Base-by-base conservation (phyloP, 2,329 filamentous ascomycete genomes). In the Phoma herbarum region DNA sequence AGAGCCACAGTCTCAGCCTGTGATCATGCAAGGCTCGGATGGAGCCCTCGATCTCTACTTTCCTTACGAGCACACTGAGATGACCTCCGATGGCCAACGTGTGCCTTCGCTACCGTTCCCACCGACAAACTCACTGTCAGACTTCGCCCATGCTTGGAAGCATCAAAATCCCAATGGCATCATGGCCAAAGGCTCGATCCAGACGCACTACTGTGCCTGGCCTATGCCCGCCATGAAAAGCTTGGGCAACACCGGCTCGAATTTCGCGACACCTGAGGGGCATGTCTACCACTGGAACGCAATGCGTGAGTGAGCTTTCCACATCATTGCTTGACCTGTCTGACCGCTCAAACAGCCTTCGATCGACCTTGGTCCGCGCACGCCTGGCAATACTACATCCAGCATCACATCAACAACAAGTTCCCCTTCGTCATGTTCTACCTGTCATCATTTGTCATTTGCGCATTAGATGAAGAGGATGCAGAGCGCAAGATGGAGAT, bases 181-280 rank as follows among this genome's bases (percentile, higher is more conserved):
- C 23, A 62, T 71, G 60, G 67, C 70, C 0, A 73, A 72, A 33
- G 70, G 70, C 16, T 70, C 66, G 0, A 66, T 71, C 20, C 64
- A 68, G 18, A 71, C 68, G 0, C 70, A 73, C 25, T 74, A 74
- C 44, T 72, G 70, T 23, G 71, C 70, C 8, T 74, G 70, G 69
- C 70, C 71, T 0, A 74, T 74, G 68, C 71, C 71, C 0, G 50
- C 60, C 0, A 64, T 74, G 37, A 66, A 65, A 43, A 66, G 68
- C 11, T 28, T 69, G 0, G 70, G 70, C 0, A 68, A 64, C 1
- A 67, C 14, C 1, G 65, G 61, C 0, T 47, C 70, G 0, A 72
- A 66, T 16, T 74, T 73, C 35, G 67, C 61, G 0, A 74, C 70
- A 0, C 70, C 66, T 58, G 69, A 74, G 52, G 71, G 71, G 0